Evolutionary conservation across 2,329 filamentous ascomycete species (phyloP).

Genomic region (Apiospora koreana): DNA sequence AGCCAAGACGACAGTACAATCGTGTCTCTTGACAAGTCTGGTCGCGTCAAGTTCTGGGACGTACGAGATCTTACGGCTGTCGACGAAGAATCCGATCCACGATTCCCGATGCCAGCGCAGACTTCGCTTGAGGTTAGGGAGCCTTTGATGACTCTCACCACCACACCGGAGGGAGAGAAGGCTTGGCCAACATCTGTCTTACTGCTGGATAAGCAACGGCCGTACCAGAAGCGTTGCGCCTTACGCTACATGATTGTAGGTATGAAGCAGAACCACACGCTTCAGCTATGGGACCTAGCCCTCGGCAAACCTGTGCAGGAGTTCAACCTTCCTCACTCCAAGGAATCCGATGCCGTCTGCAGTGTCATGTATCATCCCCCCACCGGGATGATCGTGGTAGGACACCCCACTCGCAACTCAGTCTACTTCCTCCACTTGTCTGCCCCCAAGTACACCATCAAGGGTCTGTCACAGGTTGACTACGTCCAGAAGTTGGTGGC

Average conservation of each 20-base stretch:
- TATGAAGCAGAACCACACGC: constrained; percentile 98
- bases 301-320: constrained; percentile 96
- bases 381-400: constrained; percentile 91
- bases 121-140: constrained; percentile 76
- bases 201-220: constrained; percentile 93
- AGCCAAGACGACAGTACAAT: constrained; percentile 95
- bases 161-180: constrained; percentile 85
- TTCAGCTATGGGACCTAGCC: constrained; percentile 97
- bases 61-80: constrained; percentile 72
- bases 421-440: constrained; percentile 97
- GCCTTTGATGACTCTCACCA: constrained; percentile 83
- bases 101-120: constrained; percentile 53
- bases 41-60: constrained; percentile 97
- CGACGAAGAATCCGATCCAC: constrained; percentile 52
- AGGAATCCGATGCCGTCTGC: constrained; percentile 96
- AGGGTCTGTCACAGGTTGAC: constrained; percentile 80
- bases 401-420: constrained; percentile 94
- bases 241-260: constrained; percentile 95
- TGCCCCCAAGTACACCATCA: constrained; percentile 86
- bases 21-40: constrained; percentile 94
- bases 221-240: constrained; percentile 86
- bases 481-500: constrained; percentile 79
- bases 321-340: constrained; percentile 92
- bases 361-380: constrained; percentile 92
- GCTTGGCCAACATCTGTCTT: constrained; percentile 96